Base-by-base conservation (phyloP, 352 stramenopile genomes). In the Globisporangium echinulatum region DNA sequence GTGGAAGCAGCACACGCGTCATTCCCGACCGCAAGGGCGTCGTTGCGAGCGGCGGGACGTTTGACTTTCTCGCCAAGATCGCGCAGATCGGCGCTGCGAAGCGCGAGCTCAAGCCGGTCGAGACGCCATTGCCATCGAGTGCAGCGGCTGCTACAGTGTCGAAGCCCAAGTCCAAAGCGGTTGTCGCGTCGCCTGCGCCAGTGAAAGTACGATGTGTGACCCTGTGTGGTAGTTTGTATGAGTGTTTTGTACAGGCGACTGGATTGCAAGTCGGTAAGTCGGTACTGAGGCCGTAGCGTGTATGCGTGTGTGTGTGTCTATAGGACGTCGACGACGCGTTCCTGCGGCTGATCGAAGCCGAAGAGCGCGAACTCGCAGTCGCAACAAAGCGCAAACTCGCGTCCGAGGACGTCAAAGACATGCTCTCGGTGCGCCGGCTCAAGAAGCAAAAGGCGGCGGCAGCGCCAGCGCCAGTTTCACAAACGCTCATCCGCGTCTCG, bases 21-120 rank as follows among this genome's bases (percentile, higher is more conserved):
- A 66, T 70, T 38, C 59, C 77, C 10, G 73, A 82, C 54, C 71
- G 71, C 44, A 86, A 83, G 47, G 85, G 85, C 25, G 68, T 84
- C 6, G 85, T 94, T 25, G 85, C 82, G 10, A 87, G 76, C 56
- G 85, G 85, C 19, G 81, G 83, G 0, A 92, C 85, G 43, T 90
- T 94, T 61, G 85, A 94, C 57, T 94, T 94, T 37, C 56, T 94
- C 56, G 86, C 79, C n/a, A 94, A 90, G 67, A 91, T 94, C 40
- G 77, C 64, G 15, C 54, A 77, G 14, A 63, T 75, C 19, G 69
- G 67, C 15, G 64, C 58, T 0, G 56, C 55, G 17, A 74, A 77
- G 58, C 56, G 55, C 19, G 56, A 68, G 38, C 36, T 44, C 36
- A 10, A 64, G 58, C 25, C 25, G 25, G 25, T 33, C 25, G 25